A percentile compares a stretch with the other conserved stretches of the same genome.
Evolutionary conservation across 2,329 filamentous ascomycete species (phyloP).

Genomic region (Pseudopyrenochaeta lycopersici): DNA sequence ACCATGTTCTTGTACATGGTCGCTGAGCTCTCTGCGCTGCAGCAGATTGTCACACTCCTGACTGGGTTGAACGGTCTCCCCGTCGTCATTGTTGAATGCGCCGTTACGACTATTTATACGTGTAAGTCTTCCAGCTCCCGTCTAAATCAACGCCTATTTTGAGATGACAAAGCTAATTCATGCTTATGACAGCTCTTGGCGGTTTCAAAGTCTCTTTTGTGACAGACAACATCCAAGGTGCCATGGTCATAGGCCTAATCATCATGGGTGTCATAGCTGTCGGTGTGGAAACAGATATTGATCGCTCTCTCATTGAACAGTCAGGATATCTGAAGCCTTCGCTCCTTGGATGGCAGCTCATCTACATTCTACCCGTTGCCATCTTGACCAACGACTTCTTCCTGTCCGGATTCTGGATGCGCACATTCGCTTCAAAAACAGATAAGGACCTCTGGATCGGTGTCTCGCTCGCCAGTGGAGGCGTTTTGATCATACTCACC

Average conservation of each 20-base stretch:
- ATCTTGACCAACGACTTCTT: slow-evolving; percentile 89
- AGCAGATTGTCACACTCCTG: slow-evolving; percentile 78
- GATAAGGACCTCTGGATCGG: slow-evolving; percentile 82
- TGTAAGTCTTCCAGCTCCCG: slow-evolving; percentile 59
- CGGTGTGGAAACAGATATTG: slow-evolving; percentile 76
- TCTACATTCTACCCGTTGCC: slow-evolving; percentile 84
- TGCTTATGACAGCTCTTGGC: slow-evolving; percentile 68
- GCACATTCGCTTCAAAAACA: slow-evolving; percentile 80
- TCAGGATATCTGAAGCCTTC: slow-evolving; percentile 75
- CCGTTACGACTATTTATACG: slow-evolving; percentile 83
- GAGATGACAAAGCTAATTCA: neutral
- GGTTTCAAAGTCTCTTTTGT: slow-evolving; percentile 86
- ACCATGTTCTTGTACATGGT: slow-evolving; percentile 91
- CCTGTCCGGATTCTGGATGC: slow-evolving; percentile 83
- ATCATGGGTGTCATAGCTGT: slow-evolving; percentile 81
- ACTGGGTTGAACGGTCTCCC: slow-evolving; percentile 79
- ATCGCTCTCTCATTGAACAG: slow-evolving; percentile 71
- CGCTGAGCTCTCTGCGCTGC: slow-evolving; percentile 80
- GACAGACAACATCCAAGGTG: slow-evolving; percentile 83
- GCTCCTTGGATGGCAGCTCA: slow-evolving; percentile 82
- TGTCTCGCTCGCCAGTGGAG: slow-evolving; percentile 70
- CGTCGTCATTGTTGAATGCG: slow-evolving; percentile 78
- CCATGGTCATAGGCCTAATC: slow-evolving; percentile 78
- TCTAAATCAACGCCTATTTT: neutral
- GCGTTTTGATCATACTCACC: slow-evolving; percentile 73